Evolutionary conservation across 352 stramenopile species (phyloP), one percentile per base, ranked within the genome.

Genomic region (Globisporangium okanoganense): DNA sequence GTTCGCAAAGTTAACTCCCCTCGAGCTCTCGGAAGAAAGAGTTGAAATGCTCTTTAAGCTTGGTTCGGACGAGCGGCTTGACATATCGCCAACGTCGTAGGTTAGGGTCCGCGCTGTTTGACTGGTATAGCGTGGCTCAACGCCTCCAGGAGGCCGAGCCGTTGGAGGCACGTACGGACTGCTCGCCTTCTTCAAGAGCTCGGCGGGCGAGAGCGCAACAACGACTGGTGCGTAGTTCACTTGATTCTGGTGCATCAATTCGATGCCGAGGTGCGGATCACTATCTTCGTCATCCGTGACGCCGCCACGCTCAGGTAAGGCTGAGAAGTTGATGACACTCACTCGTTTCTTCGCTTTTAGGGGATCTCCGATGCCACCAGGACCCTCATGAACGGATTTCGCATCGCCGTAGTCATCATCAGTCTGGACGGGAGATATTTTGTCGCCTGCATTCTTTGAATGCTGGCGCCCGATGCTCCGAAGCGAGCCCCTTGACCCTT

Each of bases 131-230:
- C 33, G 18, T 36, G 25, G 18, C 20, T 52, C 47, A 35, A 24
- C 14, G 9, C 47, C n/a, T 38, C 48, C 48, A 40, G 48, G 48
- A 36, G 48, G 48, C 20, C 48, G 48, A 18, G 48, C 48, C 36
- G 22, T 25, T 13, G 53, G 53, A 18, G 53, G 20, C 16, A 36
- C 38, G 27, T 58, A 58, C 27, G 59, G 71, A 31, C 64, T 72
- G 5, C 64, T 83, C 13, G 71, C 69, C 54, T 80, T 88, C 56
- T 74, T 76, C n/a, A 85, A 54, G 5, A 87, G 48, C 56, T 87
- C 70, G 18, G 78, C 71, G 5, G 80, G 72, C 31, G 73, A 78
- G 3, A 90, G 47, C 0, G 75, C 71, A 25, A 86, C 66, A 7
- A 82, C 75, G 16, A 73, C 65, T 14, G 61, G 6, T 16, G 24